A percentile compares a stretch with the other conserved stretches of the same genome.
These are phyloP conservation scores for Fusarium drepaniforme DNA, from an alignment of 2,329 filamentous ascomycete species.

Conservation along the genomic window DNA sequence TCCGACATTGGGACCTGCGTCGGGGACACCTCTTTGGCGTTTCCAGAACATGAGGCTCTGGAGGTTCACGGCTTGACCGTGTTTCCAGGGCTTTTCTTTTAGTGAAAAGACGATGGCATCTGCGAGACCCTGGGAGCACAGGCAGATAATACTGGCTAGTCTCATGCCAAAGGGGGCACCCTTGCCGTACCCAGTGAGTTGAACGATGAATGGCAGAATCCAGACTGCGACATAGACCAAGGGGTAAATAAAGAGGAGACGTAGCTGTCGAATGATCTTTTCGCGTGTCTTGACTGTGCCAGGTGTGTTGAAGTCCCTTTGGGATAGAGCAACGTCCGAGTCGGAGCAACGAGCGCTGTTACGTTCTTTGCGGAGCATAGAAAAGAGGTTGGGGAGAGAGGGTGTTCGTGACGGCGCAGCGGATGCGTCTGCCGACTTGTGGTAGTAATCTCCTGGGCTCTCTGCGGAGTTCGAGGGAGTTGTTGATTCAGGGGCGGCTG, in stretches of 20 bases:
- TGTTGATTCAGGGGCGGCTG: background rate
- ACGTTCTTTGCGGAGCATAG: constrained; percentile 35
- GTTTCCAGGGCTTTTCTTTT: constrained; percentile 77
- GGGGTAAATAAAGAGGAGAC: constrained; percentile 82
- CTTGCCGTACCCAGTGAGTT: constrained; percentile 59
- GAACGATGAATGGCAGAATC: constrained; percentile 76
- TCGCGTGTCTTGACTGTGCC: constrained; percentile 57
- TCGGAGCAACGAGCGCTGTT: constrained; percentile 31
- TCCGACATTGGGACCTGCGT: constrained; percentile 48
- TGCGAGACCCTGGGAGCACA: constrained; percentile 75
- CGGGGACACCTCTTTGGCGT: constrained; percentile 6
- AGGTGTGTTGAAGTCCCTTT: constrained; percentile 36
- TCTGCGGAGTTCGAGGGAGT: constrained; percentile 11
- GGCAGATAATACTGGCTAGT: constrained; percentile 66
- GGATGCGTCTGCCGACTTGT: constrained; percentile 16
- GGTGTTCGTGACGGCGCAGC: constrained; percentile 24
- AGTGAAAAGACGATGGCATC: constrained; percentile 77
- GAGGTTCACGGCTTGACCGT: constrained; percentile 25
- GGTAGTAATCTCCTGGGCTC: constrained; percentile 2
- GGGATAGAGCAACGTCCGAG: constrained; percentile 23
- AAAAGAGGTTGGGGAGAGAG: constrained; percentile 43
- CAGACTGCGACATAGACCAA: constrained; percentile 79
- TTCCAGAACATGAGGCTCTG: constrained; percentile 30
- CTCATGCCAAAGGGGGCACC: constrained; percentile 67
- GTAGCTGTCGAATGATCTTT: constrained; percentile 75